Evolutionary conservation across 805 yeast genomes (phyloP), one percentile per base, ranked within the genome.

Genomic region (Danielia reshetovae): DNA sequence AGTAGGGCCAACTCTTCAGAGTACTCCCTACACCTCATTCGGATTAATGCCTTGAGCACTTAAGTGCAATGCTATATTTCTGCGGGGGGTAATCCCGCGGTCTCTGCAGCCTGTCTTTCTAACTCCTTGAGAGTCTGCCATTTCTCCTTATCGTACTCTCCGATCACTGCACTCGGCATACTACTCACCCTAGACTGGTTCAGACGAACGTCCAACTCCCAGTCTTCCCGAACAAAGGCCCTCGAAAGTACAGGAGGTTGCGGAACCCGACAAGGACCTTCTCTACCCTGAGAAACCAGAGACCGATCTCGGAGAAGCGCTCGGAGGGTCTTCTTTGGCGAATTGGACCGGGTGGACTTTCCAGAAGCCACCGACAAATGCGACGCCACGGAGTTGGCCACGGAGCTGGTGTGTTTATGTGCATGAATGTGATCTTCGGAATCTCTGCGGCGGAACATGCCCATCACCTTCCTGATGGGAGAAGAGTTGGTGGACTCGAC

Each of bases 111-210:
- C 24, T 27, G 35, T 17, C 35, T 35, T 32, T 44, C 32, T 32
- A 71, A 43, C 15, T 64, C 51, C 44, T 70, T 68, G 41, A 78
- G 61, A 0, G 76, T 72, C 37, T 72, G 61, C 84, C 84, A 78
- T 51, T 79, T 79, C 51, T 79, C 85, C 46, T 72, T 60, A 47
- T 79, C 85, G 49, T 79, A 79, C 48, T 76, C 77, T 0, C 85
- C 84, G 36, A 78, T 69, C 3, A 75, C 78, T 9, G 70, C 76
- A 26, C 78, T 67, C 1, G 85, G 84, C 24, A 68, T 40, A 48
- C 71, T 57, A 57, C 75, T 49, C 27, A 58, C 65, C 10, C 68
- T 56, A 3, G 74, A 70, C 43, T 54, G 46, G 35, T 57, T 62
- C 12, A 70, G 63, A 11, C 54, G 57, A 2, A 61, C 64, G 10